These are phyloP conservation scores for Stemphylium vesicarium DNA, from an alignment of 2,329 filamentous ascomycete genomes.

Conservation along the genomic window DNA sequence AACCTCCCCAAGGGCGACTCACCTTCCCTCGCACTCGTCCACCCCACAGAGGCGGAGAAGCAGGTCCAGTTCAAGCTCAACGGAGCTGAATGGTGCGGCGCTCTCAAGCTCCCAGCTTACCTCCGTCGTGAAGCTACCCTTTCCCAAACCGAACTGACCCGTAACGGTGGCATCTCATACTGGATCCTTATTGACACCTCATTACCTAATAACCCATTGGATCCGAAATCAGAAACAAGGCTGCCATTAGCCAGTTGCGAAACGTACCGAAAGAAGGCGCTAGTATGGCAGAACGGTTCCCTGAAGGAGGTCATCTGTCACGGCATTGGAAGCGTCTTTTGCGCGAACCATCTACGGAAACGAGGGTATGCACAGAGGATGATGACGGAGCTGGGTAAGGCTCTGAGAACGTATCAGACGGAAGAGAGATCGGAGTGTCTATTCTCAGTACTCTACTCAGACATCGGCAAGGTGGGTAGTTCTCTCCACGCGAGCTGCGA, in stretches of 20 bases:
- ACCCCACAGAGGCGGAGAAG: slow-evolving; percentile 62
- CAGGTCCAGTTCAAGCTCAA: slow-evolving; percentile 61
- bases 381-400: slow-evolving; percentile 71
- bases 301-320: slow-evolving; percentile 67
- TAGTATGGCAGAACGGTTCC: slow-evolving; percentile 56
- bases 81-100: slow-evolving; percentile 64
- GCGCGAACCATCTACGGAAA: slow-evolving; percentile 68
- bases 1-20: slow-evolving; percentile 58
- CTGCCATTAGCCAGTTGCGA: slow-evolving; percentile 65
- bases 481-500: slow-evolving; percentile 62
- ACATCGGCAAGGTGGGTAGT: slow-evolving; percentile 71
- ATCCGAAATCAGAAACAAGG: slow-evolving; percentile 47
- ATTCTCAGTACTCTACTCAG: slow-evolving; percentile 84
- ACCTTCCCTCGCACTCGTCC: slow-evolving; percentile 59
- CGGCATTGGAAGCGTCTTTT: slow-evolving; percentile 83
- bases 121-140: slow-evolving; percentile 64
- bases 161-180: slow-evolving; percentile 61
- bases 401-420: slow-evolving; percentile 60
- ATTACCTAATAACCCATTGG: slow-evolving; percentile 40
- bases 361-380: slow-evolving; percentile 80
- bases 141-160: slow-evolving; percentile 58
- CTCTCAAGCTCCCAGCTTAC: slow-evolving; percentile 61
- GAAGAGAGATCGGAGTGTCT: slow-evolving; percentile 50
- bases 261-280: slow-evolving; percentile 57
- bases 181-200: slow-evolving; percentile 65